phyloP scores from a whole-genome alignment of 768 basidiomycete species.

The Pleurotus platypus region DNA sequence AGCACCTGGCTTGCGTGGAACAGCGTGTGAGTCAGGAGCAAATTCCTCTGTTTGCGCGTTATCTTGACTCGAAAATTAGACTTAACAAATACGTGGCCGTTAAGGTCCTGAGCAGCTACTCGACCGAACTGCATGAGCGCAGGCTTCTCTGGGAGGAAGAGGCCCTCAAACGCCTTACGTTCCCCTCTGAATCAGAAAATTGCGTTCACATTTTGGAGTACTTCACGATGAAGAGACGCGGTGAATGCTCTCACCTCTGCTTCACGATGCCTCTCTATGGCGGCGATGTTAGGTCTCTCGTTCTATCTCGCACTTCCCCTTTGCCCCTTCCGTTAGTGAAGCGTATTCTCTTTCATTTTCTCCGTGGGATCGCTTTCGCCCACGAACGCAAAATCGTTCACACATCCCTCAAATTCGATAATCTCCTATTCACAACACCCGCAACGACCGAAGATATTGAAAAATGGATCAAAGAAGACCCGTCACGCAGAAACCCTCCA shows the following conservation, averaged over 20 bases:
- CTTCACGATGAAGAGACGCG: not conserved
- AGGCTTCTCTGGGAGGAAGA: constrained; percentile 18
- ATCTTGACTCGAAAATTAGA: too few species aligned
- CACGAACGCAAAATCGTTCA: not conserved
- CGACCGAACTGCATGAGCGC: constrained; percentile 12
- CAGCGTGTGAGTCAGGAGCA: too few species aligned
- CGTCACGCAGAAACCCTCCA: too few species aligned
- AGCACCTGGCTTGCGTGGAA: too few species aligned
- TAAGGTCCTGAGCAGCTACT: constrained; percentile 24
- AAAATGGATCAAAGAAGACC: too few species aligned
- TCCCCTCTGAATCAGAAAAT: not conserved
- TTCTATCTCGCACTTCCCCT: too few species aligned
- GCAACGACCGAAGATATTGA: too few species aligned
- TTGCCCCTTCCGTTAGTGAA: not conserved
- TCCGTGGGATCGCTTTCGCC: too few species aligned
- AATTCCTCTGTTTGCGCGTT: too few species aligned
- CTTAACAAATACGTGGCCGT: constrained; percentile 21
- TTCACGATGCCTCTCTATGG: not conserved
- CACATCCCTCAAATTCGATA: not conserved
- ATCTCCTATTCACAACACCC: too few species aligned
- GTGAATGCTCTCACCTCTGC: not conserved
- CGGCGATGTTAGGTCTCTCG: too few species aligned
- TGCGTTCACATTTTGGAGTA: not conserved
- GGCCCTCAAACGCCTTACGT: constrained; percentile 15
- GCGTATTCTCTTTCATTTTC: not conserved